Percentiles rank a stretch among this genome's conserved stretches.
Evolutionary conservation across 2,329 filamentous ascomycete species (phyloP).

Genomic region (Diaporthe amygdali): DNA sequence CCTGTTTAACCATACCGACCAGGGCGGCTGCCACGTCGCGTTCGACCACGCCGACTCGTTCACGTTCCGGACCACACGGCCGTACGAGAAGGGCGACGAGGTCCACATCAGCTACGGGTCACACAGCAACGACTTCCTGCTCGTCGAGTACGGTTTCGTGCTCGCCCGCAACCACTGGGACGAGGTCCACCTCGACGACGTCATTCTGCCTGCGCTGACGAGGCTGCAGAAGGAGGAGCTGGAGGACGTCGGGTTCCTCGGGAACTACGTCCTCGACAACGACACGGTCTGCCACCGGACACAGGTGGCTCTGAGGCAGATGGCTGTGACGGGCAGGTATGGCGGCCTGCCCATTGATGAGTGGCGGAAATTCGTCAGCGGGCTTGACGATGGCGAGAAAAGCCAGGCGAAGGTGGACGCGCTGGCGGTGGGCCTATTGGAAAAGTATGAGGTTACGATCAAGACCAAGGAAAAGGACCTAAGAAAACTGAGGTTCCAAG

Average conservation of each 20-base stretch:
- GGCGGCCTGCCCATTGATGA: slow-evolving; percentile 35
- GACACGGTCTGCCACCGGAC: slow-evolving; percentile 60
- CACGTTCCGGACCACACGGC: slow-evolving; percentile 55
- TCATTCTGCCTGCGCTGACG: slow-evolving; percentile 46
- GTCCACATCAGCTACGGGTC: slow-evolving; percentile 72
- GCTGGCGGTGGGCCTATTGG: slow-evolving; percentile 44
- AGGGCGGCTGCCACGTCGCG: slow-evolving; percentile 54
- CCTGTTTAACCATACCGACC: slow-evolving; percentile 66
- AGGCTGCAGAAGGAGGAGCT: slow-evolving; percentile 42
- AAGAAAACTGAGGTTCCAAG: slow-evolving; percentile 34
- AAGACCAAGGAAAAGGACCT: slow-evolving; percentile 36
- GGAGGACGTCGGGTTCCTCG: slow-evolving; percentile 53
- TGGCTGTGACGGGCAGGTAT: slow-evolving; percentile 29
- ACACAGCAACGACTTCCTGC: slow-evolving; percentile 74
- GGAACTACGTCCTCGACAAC: slow-evolving; percentile 55
- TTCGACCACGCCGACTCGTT: slow-evolving; percentile 55
- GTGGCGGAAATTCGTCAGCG: slow-evolving; percentile 54
- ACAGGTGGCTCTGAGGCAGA: slow-evolving; percentile 54
- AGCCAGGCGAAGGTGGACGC: slow-evolving; percentile 46
- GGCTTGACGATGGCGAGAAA: slow-evolving; percentile 49
- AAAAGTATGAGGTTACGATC: slow-evolving; percentile 41
- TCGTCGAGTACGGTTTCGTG: slow-evolving; percentile 69
- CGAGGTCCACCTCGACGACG: slow-evolving; percentile 52
- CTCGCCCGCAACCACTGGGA: slow-evolving; percentile 55
- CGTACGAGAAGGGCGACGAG: slow-evolving; percentile 65